Conservation (phyloP, 345 rosid species). For the Salix dunnii region DNA sequence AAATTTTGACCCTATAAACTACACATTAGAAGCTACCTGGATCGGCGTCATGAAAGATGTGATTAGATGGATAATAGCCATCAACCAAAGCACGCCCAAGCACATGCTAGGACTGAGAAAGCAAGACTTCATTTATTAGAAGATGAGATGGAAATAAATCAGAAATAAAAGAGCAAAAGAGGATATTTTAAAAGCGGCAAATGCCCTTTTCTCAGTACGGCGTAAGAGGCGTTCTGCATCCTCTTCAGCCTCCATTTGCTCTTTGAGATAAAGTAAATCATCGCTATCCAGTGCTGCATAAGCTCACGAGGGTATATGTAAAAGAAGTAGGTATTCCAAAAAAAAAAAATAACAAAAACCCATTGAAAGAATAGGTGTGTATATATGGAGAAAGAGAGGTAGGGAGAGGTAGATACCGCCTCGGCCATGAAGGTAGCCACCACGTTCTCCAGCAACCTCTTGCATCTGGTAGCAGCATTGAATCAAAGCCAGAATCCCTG, state of each 20-base stretch:
- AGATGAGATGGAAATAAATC: not conserved
- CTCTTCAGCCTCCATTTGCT: constrained; percentile 99
- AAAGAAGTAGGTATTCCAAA: not conserved
- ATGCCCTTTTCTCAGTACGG: constrained; percentile 94
- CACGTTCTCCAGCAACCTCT: constrained; percentile 99
- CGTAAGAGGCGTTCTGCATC: constrained; percentile 96
- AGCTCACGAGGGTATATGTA: constrained; percentile 23
- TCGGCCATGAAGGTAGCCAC: constrained; percentile 97
- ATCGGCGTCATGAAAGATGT: too few relatives aligned
- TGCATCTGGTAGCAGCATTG: constrained; percentile 86
- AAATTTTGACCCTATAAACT: too few relatives aligned
- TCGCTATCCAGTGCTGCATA: constrained; percentile 98
- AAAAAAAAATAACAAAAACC: not conserved
- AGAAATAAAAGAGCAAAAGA: constrained; percentile 13
- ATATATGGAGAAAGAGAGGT: not conserved
- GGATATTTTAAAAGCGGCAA: constrained; percentile 99
- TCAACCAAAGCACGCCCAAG: too few relatives aligned
- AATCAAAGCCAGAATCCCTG: constrained; percentile 89
- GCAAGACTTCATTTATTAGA: too few relatives aligned
- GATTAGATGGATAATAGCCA: too few relatives aligned
- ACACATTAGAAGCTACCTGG: too few relatives aligned
- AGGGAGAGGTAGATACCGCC: constrained; percentile 56
- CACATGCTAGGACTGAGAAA: too few relatives aligned
- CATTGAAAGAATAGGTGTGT: not conserved
- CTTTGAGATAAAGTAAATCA: constrained; percentile 93